These are phyloP conservation scores for Microdochium bolleyi DNA, from an alignment of 2,329 filamentous ascomycete species.

Conservation along the genomic window DNA sequence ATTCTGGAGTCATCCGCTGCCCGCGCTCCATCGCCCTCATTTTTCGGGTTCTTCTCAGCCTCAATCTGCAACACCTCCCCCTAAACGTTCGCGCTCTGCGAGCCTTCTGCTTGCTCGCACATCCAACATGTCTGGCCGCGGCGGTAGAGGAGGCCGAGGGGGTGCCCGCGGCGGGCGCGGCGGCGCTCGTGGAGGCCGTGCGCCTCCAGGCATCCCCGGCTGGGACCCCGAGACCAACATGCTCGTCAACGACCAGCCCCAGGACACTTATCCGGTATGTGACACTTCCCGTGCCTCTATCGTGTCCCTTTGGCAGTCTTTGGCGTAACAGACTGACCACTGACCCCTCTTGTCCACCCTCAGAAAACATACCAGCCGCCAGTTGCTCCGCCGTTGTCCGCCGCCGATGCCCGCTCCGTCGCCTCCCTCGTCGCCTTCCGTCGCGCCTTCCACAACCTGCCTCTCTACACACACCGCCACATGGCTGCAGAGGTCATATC, in stretches of 20 bases:
- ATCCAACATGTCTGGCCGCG: conserved; percentile 40
- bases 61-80: neutral
- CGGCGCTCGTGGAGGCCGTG: conserved; percentile 35
- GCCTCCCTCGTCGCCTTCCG: conserved; percentile 47
- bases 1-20: conserved; percentile 1
- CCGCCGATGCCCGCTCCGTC: conserved; percentile 37
- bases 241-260: conserved; percentile 41
- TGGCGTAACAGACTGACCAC: neutral
- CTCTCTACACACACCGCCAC: conserved; percentile 49
- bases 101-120: neutral
- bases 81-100: neutral
- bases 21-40: neutral
- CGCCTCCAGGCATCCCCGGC: conserved; percentile 31
- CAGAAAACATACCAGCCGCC: conserved; percentile 42
- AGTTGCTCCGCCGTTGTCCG: conserved; percentile 30
- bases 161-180: conserved; percentile 38
- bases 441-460: conserved; percentile 44
- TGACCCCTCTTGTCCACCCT: neutral
- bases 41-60: neutral
- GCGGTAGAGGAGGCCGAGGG: conserved; percentile 41
- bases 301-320: neutral
- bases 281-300: neutral
- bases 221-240: conserved; percentile 46
- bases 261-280: conserved; percentile 51
- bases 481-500: conserved; percentile 9